These are phyloP conservation scores for Fusarium verticillioides DNA, from an alignment of 2,329 filamentous ascomycete species.

Conservation along the genomic window DNA sequence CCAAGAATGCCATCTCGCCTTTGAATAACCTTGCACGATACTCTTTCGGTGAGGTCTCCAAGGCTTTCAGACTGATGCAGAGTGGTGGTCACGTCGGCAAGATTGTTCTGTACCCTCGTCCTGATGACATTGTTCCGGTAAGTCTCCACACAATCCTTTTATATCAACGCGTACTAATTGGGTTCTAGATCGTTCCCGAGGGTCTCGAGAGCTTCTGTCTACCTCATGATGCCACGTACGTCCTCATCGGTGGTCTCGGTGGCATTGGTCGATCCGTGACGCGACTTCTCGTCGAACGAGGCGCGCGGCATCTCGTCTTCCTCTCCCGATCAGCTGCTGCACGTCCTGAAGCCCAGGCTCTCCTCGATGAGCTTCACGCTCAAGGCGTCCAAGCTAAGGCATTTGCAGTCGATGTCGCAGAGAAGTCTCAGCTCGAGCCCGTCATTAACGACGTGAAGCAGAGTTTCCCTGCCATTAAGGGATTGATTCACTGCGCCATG, in stretches of 20 bases:
- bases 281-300: constrained; percentile 19
- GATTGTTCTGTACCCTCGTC: constrained; percentile 3
- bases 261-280: constrained; percentile 43
- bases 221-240: constrained; percentile 19
- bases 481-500: constrained; percentile 46
- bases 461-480: constrained; percentile 36
- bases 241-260: constrained; percentile 42
- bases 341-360: neutral
- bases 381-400: neutral
- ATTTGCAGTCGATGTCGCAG: constrained; percentile 5
- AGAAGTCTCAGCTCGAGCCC: constrained; percentile 18
- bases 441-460: constrained; percentile 14
- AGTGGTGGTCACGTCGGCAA: constrained; percentile 30
- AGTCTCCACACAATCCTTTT: neutral
- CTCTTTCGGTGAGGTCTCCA: constrained; percentile 12
- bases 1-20: constrained; percentile 19
- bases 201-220: neutral
- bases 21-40: neutral
- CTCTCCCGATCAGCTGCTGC: constrained; percentile 42
- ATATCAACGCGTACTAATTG: neutral
- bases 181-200: neutral
- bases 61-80: constrained; percentile 38
- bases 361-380: neutral
- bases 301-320: constrained; percentile 46
- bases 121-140: neutral